Evolutionary conservation across 2,329 filamentous ascomycete genomes (phyloP), one percentile per base, ranked within the genome.

Genomic region (Aaosphaeria arxii): DNA sequence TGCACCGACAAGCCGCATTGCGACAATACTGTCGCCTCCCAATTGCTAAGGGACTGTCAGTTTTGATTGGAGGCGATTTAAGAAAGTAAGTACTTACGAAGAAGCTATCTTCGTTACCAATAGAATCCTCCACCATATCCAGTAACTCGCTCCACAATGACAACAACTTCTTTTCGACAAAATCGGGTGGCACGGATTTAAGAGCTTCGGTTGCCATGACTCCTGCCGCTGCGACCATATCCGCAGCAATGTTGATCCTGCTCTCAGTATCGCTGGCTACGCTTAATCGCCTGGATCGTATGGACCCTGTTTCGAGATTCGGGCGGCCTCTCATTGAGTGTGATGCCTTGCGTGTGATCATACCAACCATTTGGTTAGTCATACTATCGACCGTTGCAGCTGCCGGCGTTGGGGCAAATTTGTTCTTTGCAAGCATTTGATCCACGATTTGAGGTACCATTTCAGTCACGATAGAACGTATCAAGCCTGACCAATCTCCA

Each of bases 381-480:
- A 64, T 63, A 29, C 64, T 55, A 29, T 54, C 54, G 42, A 67
- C 57, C 0, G 60, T 60, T 3, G 59, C 49, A 6, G 53, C 46
- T 5, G 49, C 52, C 6, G 62, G 56, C 5, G 56, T 44, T 5
- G 53, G 46, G 4, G 55, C 43, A 11, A 50, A 40, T 40, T 60
- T 61, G 44, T 65, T 64, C 45, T 64, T 65, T 9, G 57, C 45
- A 6, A 67, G 48, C 2, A 67, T 55, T 40, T 65, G 63, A 24
- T 62, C 60, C 2, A 67, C 61, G 33, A 67, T 64, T 32, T 67
- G 59, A 24, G 63, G 63, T 5, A 67, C 63, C 55, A 66, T 61
- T 36, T 67, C 64, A 42, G 56, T 61, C 4, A 67, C 62, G 40
- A 67, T 67, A 2, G 59, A 61, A 4, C 62, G 55, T 29, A 67